Base-by-base conservation (phyloP, 1,284 basidiomycete genomes). In the Phlebopus sp. region DNA sequence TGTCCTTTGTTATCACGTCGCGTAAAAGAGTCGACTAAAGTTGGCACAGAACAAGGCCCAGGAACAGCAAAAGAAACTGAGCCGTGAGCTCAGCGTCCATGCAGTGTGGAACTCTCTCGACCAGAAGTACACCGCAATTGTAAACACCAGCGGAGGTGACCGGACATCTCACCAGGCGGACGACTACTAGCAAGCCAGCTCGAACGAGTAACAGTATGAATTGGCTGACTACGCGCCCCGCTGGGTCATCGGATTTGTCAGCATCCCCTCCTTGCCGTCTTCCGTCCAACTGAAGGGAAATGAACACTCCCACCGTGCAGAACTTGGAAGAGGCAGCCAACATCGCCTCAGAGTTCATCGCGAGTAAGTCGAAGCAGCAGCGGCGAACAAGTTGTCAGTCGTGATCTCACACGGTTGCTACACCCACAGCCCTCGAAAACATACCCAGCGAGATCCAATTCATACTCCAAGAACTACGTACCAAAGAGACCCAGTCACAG, bases 401-500 rank as follows among this genome's bases (percentile, higher is more conserved):
- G 18, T 32, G 7, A 38, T 9, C 39, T 52, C 27, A 46, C n/a
- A n/a, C n/a, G n/a, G n/a, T n/a, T n/a, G n/a, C n/a, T 32, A n/a
- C 6, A 34, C 25, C 1, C 21, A 15, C 30, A 65, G 87, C 79
- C 56, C 72, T 91, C 25, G 88, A 91, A 55, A 90, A 90, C 60
- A 71, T 90, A 37, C 84, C 85, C 0, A 77, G 76, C 46, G 88
- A 90, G 64, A 79, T 90, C 6, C 78, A 79, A 29, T 82, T 83
- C 60, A 69, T 90, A 8, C 71, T 90, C 10, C 76, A 82, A 42
- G 87, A 90, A 66, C 89, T 91, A 45, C 77, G 76, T 50, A 75
- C 76, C 53, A 81, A 77, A 59, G 81, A 83, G 46, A 62, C 62
- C 29, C 69, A 70, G 51, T 72, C 70, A 8, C 75, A 81, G 69